Percentiles rank a stretch among this genome's conserved stretches.
These are phyloP conservation scores for Leucosporidium yakuticum DNA, from an alignment of 768 basidiomycete species.

Conservation along the genomic window DNA sequence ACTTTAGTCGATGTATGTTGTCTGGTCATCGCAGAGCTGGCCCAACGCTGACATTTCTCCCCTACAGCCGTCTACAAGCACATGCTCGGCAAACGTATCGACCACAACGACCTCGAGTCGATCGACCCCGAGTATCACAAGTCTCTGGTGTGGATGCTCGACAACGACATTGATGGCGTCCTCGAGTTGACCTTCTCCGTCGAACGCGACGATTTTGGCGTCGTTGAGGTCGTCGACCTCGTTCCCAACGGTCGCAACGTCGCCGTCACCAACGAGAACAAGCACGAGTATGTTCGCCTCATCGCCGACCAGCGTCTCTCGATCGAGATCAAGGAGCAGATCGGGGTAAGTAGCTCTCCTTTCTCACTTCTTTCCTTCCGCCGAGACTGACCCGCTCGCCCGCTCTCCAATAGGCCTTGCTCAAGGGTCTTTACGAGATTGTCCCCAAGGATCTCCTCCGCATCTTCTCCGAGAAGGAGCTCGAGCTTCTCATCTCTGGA, in stretches of 20 bases:
- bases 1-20: slow-evolving; percentile 66
- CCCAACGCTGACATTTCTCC: background rate
- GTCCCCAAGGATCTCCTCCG: slow-evolving; percentile 92
- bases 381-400: background rate
- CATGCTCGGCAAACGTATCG: slow-evolving; percentile 85
- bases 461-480: slow-evolving; percentile 91
- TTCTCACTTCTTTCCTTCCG: no score
- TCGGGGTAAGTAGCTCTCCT: slow-evolving; percentile 49
- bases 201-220: slow-evolving; percentile 96
- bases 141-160: slow-evolving; percentile 93
- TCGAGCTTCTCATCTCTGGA: slow-evolving; percentile 88
- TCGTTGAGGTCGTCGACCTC: slow-evolving; percentile 76
- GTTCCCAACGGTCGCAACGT: slow-evolving; percentile 78
- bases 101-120: slow-evolving; percentile 94
- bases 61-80: slow-evolving; percentile 78
- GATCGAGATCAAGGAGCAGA: slow-evolving; percentile 91
- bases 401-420: slow-evolving; percentile 50
- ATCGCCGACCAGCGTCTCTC: slow-evolving; percentile 90
- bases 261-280: slow-evolving; percentile 93
- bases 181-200: slow-evolving; percentile 90
- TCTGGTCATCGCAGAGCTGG: no score
- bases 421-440: slow-evolving; percentile 91
- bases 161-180: slow-evolving; percentile 73
- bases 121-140: slow-evolving; percentile 98
- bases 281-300: slow-evolving; percentile 88